Conservation (phyloP, 495 filamentous ascomycete genomes). For the Peziza echinospora region DNA sequence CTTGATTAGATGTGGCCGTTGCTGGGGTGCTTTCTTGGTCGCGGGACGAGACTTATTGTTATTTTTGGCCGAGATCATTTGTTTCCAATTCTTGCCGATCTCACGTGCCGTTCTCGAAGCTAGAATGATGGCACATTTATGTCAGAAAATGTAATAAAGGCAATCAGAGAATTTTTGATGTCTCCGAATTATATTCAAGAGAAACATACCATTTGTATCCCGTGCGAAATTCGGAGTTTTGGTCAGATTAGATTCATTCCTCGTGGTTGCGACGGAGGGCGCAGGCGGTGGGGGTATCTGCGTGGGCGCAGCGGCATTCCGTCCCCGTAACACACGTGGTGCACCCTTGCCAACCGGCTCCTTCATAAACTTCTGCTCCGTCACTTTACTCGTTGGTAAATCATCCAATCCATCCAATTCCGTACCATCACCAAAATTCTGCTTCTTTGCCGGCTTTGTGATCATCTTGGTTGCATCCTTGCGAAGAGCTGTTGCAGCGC, state of each 20-base stretch:
- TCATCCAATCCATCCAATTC: constrained; percentile 90
- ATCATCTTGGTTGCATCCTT: constrained; percentile 43
- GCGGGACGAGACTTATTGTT: constrained; percentile 37
- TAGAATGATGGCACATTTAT: no score
- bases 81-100: constrained; percentile 46
- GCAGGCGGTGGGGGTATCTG: constrained; percentile 33
- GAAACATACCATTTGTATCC: constrained; percentile 57
- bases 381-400: constrained; percentile 64
- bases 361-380: constrained; percentile 64
- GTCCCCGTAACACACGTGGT: constrained; percentile 28
- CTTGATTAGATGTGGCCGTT: constrained; percentile 52
- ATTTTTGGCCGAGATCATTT: constrained; percentile 36
- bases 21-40: constrained; percentile 29
- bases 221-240: constrained; percentile 61
- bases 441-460: constrained; percentile 47
- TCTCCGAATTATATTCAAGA: constrained; percentile 4
- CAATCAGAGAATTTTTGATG: constrained; percentile 26
- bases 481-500: constrained; percentile 27
- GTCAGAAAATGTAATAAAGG: constrained; percentile 55
- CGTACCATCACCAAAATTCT: constrained; percentile 75
- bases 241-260: constrained; percentile 23
- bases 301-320: constrained; percentile 30
- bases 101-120: constrained; percentile 81
- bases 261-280: constrained; percentile 21
- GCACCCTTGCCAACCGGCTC: constrained; percentile 50